phyloP scores from a whole-genome alignment of 768 basidiomycete genomes.

The Psilocybe cyanescens region DNA sequence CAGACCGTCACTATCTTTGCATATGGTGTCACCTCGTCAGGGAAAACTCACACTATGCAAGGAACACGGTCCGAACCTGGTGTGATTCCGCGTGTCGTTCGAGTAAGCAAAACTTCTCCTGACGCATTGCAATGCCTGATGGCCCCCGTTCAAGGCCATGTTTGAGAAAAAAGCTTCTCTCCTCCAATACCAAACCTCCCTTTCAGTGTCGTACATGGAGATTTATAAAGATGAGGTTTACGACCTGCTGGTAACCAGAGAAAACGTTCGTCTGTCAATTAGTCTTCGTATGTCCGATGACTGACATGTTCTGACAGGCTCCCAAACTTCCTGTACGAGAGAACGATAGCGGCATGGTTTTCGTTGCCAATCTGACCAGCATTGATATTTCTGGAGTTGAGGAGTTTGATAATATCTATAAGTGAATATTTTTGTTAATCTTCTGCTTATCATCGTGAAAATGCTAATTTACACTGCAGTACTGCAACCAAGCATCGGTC shows the following conservation, averaged over 20 bases:
- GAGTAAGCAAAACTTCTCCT: conserved; percentile 44
- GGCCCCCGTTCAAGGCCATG: conserved; percentile 46
- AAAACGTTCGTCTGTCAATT: conserved; percentile 49
- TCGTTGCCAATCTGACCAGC: conserved; percentile 56
- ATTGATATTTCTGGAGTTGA: conserved; percentile 41
- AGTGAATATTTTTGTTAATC: conserved; percentile 32
- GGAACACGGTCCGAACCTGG: conserved; percentile 76
- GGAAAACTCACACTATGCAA: conserved; percentile 95
- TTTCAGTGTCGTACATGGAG: conserved; percentile 81
- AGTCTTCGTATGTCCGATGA: not conserved
- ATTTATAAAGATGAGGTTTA: conserved; percentile 93
- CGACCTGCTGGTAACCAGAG: conserved; percentile 77
- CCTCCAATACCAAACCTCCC: conserved; percentile 45
- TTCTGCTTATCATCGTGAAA: not conserved
- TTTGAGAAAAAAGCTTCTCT: conserved; percentile 51
- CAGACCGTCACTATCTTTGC: conserved; percentile 89
- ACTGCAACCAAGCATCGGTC: conserved; percentile 78
- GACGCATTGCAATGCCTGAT: not conserved
- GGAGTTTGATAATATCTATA: conserved; percentile 52
- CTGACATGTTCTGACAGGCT: conserved; percentile 33
- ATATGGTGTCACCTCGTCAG: conserved; percentile 90
- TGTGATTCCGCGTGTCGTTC: conserved; percentile 82
- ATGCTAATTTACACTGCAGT: conserved; percentile 35
- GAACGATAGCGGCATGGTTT: conserved; percentile 55
- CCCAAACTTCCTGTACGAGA: conserved; percentile 58